Conservation (phyloP, 495 filamentous ascomycete genomes). For the Thermochaetoides thermophila region DNA sequence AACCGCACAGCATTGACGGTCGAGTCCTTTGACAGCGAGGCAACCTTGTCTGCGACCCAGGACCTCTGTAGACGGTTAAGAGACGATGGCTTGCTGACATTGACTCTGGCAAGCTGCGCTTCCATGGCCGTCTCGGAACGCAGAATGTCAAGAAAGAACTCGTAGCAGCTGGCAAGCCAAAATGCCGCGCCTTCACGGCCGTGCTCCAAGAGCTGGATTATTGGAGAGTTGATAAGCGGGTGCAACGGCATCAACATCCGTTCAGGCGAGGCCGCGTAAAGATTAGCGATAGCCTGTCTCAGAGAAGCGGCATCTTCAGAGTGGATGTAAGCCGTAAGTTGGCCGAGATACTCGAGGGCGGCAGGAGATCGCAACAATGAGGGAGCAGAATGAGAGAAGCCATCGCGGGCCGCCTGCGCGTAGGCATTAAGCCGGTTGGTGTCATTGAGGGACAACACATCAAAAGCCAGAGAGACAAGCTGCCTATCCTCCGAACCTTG, state of each 20-base stretch:
- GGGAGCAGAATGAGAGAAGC: conserved; percentile 1
- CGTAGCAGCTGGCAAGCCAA: conserved; percentile 35
- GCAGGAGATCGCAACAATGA: conserved; percentile 10
- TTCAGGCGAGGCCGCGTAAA: conserved; percentile 13
- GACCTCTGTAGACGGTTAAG: conserved; percentile 60
- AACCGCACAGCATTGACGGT: conserved; percentile 36
- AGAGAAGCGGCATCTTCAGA: conserved; percentile 14
- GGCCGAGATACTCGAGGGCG: conserved; percentile 5
- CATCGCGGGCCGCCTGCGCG: conserved; percentile 6
- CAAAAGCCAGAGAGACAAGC: conserved; percentile 16
- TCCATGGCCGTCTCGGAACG: conserved; percentile 16
- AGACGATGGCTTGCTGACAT: conserved; percentile 39
- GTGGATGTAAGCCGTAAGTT: conserved; percentile 13
- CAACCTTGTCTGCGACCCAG: conserved; percentile 39
- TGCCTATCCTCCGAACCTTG: conserved; percentile 8
- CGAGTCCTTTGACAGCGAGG: conserved; percentile 48
- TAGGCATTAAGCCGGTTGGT: conserved; percentile 19
- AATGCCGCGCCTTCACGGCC: conserved; percentile 17
- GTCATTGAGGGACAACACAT: conserved; percentile 24
- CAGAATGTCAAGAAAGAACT: conserved; percentile 34
- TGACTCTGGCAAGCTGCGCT: conserved; percentile 19
- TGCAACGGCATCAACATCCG: conserved; percentile 40
- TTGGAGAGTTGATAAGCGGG: conserved; percentile 47
- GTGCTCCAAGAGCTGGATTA: conserved; percentile 27
- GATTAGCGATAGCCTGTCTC: conserved; percentile 11